Base-by-base conservation (phyloP, 2,329 filamentous ascomycete genomes). In the Aureobasidium sp. region DNA sequence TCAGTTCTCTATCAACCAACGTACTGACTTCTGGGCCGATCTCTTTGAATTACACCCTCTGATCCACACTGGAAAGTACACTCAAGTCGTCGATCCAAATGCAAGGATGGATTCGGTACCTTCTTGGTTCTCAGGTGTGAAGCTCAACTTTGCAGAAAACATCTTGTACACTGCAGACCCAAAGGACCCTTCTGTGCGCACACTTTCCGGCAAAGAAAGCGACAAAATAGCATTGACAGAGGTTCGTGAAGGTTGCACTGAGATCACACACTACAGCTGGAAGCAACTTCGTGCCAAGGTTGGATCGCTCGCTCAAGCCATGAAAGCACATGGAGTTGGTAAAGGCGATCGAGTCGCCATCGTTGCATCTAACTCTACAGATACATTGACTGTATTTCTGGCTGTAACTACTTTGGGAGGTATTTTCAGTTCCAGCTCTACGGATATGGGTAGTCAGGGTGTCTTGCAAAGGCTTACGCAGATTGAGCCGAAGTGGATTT, bases 371-470 rank as follows among this genome's bases (percentile, higher is more conserved):
- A 91, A 93, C 67, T 87, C 86, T 42, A 79, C 90, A 39, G 87
- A 91, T 71, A 92, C 90, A 0, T 75, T 91, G 62, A 77, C 86
- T 2, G 83, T 91, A 1, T 88, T 89, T 69, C 77, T 90, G 63
- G 90, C 88, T 0, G 81, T 85, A 0, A 83, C 82, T 1, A 86
- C 87, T 72, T 69, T 94, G 1, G 91, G 91, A 0, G 90, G 80
- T 0, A 72, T 95, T 1, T 94, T 94, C 71, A 89, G 85, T 66
- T 88, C 84, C 52, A 87, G 84, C 59, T 89, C 86, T 8, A 93
- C 90, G 0, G 90, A 95, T 73, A 94, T 94, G 87, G 90, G 90
- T 0, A 85, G 87, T 15, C 86, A 87, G 65, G 90, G 90, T 0
- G 82, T 95, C 20, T 68, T 95, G 67, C 89, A 94, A 73, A 79